Conservation (phyloP, 2,329 filamentous ascomycete genomes). For the Colletotrichum salicis region DNA sequence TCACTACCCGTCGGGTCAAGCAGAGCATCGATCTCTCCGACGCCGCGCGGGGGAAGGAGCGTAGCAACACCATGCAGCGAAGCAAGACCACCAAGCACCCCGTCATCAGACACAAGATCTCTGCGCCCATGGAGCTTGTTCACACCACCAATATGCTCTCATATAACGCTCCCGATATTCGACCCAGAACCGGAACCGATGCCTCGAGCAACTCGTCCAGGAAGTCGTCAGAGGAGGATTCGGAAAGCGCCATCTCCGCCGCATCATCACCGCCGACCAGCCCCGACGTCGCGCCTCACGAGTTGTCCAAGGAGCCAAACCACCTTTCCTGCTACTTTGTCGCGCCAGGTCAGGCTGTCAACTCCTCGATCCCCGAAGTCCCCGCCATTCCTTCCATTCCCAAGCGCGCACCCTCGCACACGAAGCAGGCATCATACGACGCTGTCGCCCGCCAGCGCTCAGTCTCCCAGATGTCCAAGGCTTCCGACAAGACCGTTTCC, state of each 20-base stretch:
- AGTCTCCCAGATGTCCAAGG: conserved; percentile 66
- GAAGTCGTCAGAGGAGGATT: conserved; percentile 77
- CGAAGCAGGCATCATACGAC: conserved; percentile 83
- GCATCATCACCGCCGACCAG: conserved; percentile 73
- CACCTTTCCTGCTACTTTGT: conserved; percentile 76
- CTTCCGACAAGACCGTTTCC: conserved; percentile 63
- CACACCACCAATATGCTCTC: conserved; percentile 97
- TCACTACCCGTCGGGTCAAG: conserved; percentile 76
- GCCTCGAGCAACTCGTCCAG: conserved; percentile 63
- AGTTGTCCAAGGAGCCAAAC: conserved; percentile 67
- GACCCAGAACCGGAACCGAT: conserved; percentile 55
- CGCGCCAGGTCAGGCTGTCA: conserved; percentile 58
- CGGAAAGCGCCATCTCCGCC: conserved; percentile 68
- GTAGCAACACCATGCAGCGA: conserved; percentile 50
- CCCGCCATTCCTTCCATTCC: conserved; percentile 75
- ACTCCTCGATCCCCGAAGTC: conserved; percentile 52
- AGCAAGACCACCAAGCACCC: conserved; percentile 61
- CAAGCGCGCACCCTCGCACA: conserved; percentile 84
- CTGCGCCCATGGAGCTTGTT: conserved; percentile 83
- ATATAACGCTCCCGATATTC: conserved; percentile 90
- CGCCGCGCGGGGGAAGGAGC: conserved; percentile 39
- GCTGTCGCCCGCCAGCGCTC: conserved; percentile 75
- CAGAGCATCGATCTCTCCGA: conserved; percentile 60
- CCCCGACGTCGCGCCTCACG: conserved; percentile 71
- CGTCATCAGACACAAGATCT: conserved; percentile 78